Conservation (phyloP, 1,284 basidiomycete species). For the Melampsora larici-populina region DNA sequence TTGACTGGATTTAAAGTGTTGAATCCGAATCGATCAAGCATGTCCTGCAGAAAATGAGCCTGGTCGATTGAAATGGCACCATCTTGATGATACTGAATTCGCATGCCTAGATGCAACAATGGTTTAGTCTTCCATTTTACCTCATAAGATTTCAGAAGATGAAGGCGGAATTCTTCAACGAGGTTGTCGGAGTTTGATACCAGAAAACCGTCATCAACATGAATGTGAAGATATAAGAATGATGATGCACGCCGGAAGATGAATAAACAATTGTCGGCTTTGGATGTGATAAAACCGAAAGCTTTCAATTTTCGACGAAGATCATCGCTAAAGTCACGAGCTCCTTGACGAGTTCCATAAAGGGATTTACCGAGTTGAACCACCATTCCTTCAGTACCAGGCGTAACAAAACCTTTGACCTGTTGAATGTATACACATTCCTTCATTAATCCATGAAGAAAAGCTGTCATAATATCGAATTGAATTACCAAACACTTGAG, state of each 20-base stretch:
- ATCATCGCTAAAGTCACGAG: no score
- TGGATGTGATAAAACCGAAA: neutral
- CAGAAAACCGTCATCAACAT: constrained; percentile 6
- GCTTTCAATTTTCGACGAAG: neutral
- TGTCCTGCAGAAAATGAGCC: neutral
- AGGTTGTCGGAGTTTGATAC: neutral
- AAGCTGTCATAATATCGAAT: constrained; percentile 1
- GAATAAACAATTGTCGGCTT: neutral
- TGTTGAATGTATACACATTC: neutral
- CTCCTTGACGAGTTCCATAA: neutral
- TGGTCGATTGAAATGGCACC: neutral
- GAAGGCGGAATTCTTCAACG: neutral
- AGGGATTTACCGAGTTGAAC: neutral
- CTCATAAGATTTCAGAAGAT: neutral
- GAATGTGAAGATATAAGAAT: neutral
- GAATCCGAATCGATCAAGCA: neutral
- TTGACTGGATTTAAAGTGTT: neutral
- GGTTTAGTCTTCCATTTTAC: neutral
- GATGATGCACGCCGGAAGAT: neutral
- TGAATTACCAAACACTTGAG: neutral
- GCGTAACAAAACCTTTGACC: neutral
- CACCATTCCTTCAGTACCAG: neutral
- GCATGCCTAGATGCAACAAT: neutral
- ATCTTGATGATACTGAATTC: neutral
- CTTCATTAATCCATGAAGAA: neutral